Evolutionary conservation across 768 basidiomycete genomes (phyloP).

Genomic region (Podaxis sp.): DNA sequence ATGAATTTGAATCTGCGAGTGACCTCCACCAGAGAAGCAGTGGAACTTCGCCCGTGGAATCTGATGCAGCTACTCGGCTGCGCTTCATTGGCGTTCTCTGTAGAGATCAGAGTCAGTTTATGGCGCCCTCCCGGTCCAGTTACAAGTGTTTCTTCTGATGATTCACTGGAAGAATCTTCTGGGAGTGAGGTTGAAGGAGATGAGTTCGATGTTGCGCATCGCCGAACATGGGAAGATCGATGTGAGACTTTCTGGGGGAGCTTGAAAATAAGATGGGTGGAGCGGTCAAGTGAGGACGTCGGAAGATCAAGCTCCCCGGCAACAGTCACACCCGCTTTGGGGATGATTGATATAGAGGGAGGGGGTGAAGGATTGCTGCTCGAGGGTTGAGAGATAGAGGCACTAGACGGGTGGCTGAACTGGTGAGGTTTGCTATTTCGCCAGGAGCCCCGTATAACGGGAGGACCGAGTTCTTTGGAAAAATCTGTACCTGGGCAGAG

Average conservation of each 20-base stretch:
- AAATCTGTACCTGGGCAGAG: conserved; percentile 64
- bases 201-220: conserved; percentile 13
- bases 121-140: conserved; percentile 32
- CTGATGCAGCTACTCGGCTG: conserved; percentile 41
- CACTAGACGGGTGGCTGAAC: conserved; percentile 7
- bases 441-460: conserved; percentile 66
- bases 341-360: conserved; percentile 19
- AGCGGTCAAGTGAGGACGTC: conserved; percentile 19
- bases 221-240: neutral
- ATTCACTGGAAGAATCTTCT: conserved; percentile 26
- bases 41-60: conserved; percentile 66
- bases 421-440: conserved; percentile 28
- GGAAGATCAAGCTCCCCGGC: neutral
- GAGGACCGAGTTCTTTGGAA: conserved; percentile 60
- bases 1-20: conserved; percentile 53
- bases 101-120: conserved; percentile 36
- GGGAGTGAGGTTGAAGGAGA: conserved; percentile 18
- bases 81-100: conserved; percentile 27
- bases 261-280: conserved; percentile 31
- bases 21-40: conserved; percentile 51
- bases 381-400: conserved; percentile 15
- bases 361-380: conserved; percentile 10
- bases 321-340: neutral
- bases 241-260: conserved; percentile 15
- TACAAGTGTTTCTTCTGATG: conserved; percentile 33